Conservation (phyloP, 2,329 filamentous ascomycete genomes). For the Venturia asperata region DNA sequence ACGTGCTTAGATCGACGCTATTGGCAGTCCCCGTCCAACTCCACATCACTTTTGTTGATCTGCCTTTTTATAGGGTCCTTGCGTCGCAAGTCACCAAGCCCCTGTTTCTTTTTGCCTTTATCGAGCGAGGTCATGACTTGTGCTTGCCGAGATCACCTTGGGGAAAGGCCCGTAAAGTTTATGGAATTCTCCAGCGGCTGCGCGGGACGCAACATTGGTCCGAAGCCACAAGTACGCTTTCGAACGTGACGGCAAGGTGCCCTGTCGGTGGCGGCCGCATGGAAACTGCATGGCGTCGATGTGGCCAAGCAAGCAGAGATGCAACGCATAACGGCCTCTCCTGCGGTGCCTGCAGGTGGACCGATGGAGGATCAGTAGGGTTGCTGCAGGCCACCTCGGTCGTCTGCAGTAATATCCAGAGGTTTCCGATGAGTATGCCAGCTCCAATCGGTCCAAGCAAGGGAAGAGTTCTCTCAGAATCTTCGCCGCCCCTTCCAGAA, state of each 20-base stretch:
- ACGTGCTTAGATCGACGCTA: slow-evolving; percentile 8
- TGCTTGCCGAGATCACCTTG: background rate
- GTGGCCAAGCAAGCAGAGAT: background rate
- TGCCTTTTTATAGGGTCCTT: background rate
- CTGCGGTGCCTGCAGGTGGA: slow-evolving; percentile 6
- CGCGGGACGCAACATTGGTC: slow-evolving; percentile 10
- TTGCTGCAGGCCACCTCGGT: slow-evolving; percentile 7
- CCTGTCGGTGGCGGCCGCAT: slow-evolving; percentile 5
- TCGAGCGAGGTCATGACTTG: background rate
- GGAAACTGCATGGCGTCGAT: slow-evolving; percentile 6
- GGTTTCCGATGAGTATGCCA: background rate
- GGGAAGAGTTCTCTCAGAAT: background rate
- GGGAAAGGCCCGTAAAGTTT: background rate
- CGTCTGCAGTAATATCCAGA: background rate
- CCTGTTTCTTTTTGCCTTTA: background rate
- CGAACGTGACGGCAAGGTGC: background rate
- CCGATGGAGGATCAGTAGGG: background rate
- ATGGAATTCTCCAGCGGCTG: background rate
- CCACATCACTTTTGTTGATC: slow-evolving; percentile 11
- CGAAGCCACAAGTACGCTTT: slow-evolving; percentile 10
- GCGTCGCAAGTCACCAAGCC: slow-evolving; percentile 6
- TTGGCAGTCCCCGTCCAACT: background rate
- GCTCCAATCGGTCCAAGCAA: background rate
- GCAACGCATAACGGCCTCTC: background rate
- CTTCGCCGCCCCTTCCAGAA: background rate